Conservation (phyloP, 768 basidiomycete species). For the Suillus fuscotomentosus region DNA sequence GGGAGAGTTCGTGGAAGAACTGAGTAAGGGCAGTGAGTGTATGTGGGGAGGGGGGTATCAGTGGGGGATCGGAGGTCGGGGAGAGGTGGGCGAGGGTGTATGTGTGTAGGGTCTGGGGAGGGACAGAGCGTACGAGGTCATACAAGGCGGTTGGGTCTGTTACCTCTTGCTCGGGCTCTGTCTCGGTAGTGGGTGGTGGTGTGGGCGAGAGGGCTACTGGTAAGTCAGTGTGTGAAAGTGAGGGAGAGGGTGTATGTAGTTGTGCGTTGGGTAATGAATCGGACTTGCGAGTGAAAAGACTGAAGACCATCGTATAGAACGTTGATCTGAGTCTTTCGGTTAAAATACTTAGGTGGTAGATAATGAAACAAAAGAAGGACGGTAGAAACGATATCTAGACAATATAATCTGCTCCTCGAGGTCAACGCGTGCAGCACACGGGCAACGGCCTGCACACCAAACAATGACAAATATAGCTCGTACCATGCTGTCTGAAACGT, state of each 20-base stretch:
- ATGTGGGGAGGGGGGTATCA: constrained; percentile 29
- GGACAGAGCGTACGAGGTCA: constrained; percentile 55
- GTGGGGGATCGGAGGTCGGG: constrained; percentile 13
- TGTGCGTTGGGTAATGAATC: constrained; percentile 23
- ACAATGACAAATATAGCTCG: not conserved
- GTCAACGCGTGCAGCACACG: not conserved
- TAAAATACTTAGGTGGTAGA: not conserved
- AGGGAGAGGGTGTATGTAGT: constrained; percentile 56
- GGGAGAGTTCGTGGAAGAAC: constrained; percentile 62
- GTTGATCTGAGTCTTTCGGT: not conserved
- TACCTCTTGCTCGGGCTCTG: constrained; percentile 23
- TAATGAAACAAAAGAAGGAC: not conserved
- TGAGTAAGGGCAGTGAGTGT: constrained; percentile 46
- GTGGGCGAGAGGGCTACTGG: constrained; percentile 27
- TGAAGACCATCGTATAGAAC: constrained; percentile 35
- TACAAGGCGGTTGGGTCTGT: constrained; percentile 44
- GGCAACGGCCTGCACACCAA: not conserved
- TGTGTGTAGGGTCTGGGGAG: constrained; percentile 62
- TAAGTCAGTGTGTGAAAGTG: constrained; percentile 26
- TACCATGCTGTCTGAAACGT: not conserved
- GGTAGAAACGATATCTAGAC: not conserved
- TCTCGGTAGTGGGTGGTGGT: constrained; percentile 33
- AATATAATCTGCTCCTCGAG: constrained; percentile 1
- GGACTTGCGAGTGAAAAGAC: constrained; percentile 39
- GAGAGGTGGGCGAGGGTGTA: constrained; percentile 57